phyloP scores from a whole-genome alignment of 345 rosid species.

The Rhizophora mangle region DNA sequence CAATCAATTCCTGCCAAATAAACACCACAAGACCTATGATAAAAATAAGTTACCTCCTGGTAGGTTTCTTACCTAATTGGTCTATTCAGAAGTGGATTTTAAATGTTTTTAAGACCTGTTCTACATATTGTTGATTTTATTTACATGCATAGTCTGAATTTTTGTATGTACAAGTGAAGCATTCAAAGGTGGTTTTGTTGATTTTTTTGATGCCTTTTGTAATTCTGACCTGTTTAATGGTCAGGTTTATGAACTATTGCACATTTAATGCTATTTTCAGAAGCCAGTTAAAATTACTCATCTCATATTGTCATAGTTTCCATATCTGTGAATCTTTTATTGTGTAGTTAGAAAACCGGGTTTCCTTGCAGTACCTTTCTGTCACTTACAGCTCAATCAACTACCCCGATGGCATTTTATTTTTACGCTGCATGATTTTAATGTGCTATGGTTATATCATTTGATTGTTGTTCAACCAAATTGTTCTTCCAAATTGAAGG shows the following conservation, averaged over 20 bases:
- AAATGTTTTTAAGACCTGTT: no score
- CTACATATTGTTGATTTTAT: no score
- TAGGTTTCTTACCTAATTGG: slow-evolving; percentile 25
- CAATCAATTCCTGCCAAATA: slow-evolving; percentile 48
- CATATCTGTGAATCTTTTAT: neutral
- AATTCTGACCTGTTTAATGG: neutral
- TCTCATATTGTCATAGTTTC: neutral
- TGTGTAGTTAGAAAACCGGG: neutral
- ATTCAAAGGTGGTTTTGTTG: neutral
- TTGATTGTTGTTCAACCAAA: neutral
- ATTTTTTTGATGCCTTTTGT: neutral
- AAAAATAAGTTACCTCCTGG: slow-evolving; percentile 85
- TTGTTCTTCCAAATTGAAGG: slow-evolving; percentile 40
- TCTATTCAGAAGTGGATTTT: neutral
- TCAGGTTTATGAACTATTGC: neutral
- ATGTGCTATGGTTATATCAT: slow-evolving; percentile 5
- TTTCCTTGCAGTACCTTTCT: neutral
- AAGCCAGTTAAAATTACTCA: neutral
- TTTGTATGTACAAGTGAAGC: no score
- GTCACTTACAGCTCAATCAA: neutral
- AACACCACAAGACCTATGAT: slow-evolving; percentile 50
- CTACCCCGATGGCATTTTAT: neutral
- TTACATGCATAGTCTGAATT: no score
- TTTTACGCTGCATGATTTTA: neutral
- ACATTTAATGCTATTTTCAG: neutral